These are phyloP conservation scores for Fomitopsis serialis DNA, from an alignment of 768 basidiomycete genomes.

Conservation along the genomic window DNA sequence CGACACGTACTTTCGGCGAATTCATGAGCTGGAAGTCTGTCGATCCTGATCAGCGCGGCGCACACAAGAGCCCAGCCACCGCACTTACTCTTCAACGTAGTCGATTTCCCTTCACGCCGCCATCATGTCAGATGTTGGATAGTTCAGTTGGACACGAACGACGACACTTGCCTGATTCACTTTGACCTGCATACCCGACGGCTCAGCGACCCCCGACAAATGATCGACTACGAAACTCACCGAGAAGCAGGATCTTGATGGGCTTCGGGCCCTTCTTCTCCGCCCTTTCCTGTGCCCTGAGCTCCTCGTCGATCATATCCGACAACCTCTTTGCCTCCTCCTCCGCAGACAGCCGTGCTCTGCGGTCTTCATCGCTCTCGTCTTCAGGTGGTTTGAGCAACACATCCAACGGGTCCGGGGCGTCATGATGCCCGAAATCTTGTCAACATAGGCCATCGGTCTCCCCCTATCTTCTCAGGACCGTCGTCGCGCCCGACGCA, in stretches of 20 bases:
- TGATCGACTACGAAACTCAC: constrained; percentile 10
- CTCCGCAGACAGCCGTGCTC: constrained; percentile 42
- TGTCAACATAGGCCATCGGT: not conserved
- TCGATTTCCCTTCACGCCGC: constrained; percentile 27
- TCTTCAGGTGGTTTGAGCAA: constrained; percentile 50
- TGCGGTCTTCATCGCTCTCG: constrained; percentile 45
- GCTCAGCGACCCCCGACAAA: not conserved
- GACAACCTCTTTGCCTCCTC: constrained; percentile 52
- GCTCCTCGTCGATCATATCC: constrained; percentile 38
- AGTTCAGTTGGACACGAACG: not conserved
- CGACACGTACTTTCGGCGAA: constrained; percentile 32
- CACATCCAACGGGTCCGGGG: constrained; percentile 49
- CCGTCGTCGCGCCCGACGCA: not conserved
- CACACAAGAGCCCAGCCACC: not conserved
- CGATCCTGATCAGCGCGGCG: not conserved
- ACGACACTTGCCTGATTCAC: constrained; percentile 24
- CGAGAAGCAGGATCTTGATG: constrained; percentile 32
- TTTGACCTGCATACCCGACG: constrained; percentile 19
- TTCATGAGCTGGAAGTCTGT: constrained; percentile 70
- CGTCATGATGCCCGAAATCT: not conserved
- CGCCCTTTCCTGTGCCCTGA: constrained; percentile 24
- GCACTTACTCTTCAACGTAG: constrained; percentile 31
- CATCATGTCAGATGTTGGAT: not conserved
- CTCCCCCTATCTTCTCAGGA: not conserved
- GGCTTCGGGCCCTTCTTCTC: constrained; percentile 22